phyloP scores from a whole-genome alignment of 129 eudicot species.

The Flaveria ramosissima region DNA sequence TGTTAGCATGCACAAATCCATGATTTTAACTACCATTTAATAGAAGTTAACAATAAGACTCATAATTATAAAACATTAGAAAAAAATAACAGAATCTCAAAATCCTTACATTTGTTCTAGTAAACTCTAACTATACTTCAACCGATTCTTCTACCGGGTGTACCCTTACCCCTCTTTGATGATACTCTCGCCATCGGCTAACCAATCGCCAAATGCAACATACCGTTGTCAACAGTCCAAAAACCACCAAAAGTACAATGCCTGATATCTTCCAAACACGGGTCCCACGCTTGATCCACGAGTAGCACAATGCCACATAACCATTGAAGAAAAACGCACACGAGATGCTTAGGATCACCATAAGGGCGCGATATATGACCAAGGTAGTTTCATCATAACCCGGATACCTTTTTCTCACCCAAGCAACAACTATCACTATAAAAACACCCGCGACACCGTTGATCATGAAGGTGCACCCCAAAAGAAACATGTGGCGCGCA shows the following conservation, averaged over 20 bases:
- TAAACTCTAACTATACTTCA: too few relatives aligned
- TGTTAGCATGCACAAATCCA: too few relatives aligned
- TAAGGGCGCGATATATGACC: background rate
- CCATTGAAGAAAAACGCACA: background rate
- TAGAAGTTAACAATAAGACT: too few relatives aligned
- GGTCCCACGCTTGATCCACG: background rate
- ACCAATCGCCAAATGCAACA: background rate
- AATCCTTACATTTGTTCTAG: too few relatives aligned
- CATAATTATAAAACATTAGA: too few relatives aligned
- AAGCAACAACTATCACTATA: background rate
- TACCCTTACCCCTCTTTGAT: background rate
- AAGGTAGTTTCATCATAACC: background rate
- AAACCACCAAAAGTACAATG: background rate
- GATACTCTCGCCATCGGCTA: background rate
- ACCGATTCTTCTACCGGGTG: background rate
- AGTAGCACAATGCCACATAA: background rate
- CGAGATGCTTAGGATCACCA: background rate
- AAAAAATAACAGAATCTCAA: too few relatives aligned
- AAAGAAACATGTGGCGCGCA: background rate
- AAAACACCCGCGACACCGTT: background rate
- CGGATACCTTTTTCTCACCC: background rate
- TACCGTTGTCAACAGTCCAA: background rate
- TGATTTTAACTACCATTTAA: too few relatives aligned
- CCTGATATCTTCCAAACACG: background rate
- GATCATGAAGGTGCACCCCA: background rate